phyloP scores from a whole-genome alignment of 768 basidiomycete genomes.

The Leccinum barrowsii region DNA sequence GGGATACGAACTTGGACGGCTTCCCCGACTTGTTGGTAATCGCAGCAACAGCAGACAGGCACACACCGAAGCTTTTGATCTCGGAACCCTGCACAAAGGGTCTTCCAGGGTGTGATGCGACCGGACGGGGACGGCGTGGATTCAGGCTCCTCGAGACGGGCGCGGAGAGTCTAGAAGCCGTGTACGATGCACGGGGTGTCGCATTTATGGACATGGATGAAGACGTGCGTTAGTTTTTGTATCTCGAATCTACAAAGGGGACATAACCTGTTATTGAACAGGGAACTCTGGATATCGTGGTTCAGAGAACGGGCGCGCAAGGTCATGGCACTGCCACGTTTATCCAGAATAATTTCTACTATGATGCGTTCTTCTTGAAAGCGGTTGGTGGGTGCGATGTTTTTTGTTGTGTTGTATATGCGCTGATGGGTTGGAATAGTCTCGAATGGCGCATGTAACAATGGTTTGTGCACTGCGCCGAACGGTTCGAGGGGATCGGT shows the following conservation, averaged over 20 bases:
- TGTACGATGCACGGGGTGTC: constrained; percentile 77
- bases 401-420: not conserved
- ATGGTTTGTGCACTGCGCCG: constrained; percentile 66
- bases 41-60: constrained; percentile 40
- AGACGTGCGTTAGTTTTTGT: constrained; percentile 58
- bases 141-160: constrained; percentile 58
- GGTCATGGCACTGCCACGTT: constrained; percentile 66
- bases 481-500: constrained; percentile 45
- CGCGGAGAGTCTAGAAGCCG: constrained; percentile 53
- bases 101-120: constrained; percentile 52
- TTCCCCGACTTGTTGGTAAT: constrained; percentile 84
- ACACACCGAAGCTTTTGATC: constrained; percentile 57
- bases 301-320: constrained; percentile 76
- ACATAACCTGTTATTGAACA: constrained; percentile 29
- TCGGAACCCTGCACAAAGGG: constrained; percentile 59
- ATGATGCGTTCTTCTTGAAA: constrained; percentile 98
- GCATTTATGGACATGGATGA: constrained; percentile 93
- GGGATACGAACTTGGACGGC: constrained; percentile 91
- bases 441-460: constrained; percentile 88
- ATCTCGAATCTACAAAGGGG: not conserved
- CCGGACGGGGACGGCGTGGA: constrained; percentile 56
- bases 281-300: constrained; percentile 87
- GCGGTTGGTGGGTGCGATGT: constrained; percentile 66
- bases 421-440: constrained; percentile 38
- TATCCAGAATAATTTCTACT: constrained; percentile 96